These are phyloP conservation scores for Phytophthora podocarpi DNA, from an alignment of 352 stramenopile genomes.

Conservation along the genomic window DNA sequence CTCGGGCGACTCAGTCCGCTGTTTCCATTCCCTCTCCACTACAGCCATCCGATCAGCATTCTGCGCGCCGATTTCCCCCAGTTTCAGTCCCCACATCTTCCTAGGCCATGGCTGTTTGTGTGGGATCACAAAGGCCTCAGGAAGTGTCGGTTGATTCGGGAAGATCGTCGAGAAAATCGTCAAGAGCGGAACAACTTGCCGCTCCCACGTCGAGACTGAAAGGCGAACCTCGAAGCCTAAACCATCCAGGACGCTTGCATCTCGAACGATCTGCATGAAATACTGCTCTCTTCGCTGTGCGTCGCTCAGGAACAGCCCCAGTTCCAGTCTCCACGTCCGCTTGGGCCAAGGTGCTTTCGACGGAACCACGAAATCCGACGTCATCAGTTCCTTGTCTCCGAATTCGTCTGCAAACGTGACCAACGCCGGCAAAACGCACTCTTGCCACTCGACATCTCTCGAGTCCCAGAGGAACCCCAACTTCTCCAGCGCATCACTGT, in stretches of 20 bases:
- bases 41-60: slow-evolving; percentile 18
- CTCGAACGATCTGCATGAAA: slow-evolving; percentile 33
- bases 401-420: slow-evolving; percentile 35
- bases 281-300: slow-evolving; percentile 31
- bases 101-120: slow-evolving; percentile 26
- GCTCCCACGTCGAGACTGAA: slow-evolving; percentile 27
- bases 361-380: slow-evolving; percentile 29
- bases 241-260: slow-evolving; percentile 13
- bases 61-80: slow-evolving; percentile 21
- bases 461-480: slow-evolving; percentile 30
- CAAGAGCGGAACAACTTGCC: slow-evolving; percentile 26
- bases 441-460: slow-evolving; percentile 32
- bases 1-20: neutral
- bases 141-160: slow-evolving; percentile 3
- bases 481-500: slow-evolving; percentile 11
- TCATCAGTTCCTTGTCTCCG: slow-evolving; percentile 12
- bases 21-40: slow-evolving; percentile 17
- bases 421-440: slow-evolving; percentile 32
- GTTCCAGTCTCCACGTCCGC: slow-evolving; percentile 30
- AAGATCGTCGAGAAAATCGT: slow-evolving; percentile 26
- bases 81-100: slow-evolving; percentile 27
- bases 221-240: slow-evolving; percentile 31
- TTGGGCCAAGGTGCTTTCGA: slow-evolving; percentile 23
- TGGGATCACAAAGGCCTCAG: slow-evolving; percentile 27
- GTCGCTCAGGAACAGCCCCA: slow-evolving; percentile 26